Conservation (phyloP, 2,329 filamentous ascomycete genomes). For the Plectosphaerella plurivora region DNA sequence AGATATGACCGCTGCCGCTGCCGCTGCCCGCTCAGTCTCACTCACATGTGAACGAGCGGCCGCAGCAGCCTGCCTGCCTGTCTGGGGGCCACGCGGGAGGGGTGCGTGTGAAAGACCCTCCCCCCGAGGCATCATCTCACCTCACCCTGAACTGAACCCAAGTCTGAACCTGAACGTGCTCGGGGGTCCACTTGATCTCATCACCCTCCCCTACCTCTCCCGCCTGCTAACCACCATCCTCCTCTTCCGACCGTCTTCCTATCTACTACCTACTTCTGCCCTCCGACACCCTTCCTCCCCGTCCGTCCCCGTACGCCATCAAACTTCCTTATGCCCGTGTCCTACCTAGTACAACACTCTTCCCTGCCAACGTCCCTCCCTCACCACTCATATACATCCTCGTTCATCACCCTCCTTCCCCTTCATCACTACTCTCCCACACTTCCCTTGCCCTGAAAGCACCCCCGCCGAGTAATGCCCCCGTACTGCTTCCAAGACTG, state of each 20-base stretch:
- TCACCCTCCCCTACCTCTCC: neutral
- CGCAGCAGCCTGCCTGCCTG: too few species aligned
- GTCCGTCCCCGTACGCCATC: neutral
- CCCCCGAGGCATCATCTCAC: too few species aligned
- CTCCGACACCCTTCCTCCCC: neutral
- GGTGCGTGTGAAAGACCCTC: too few species aligned
- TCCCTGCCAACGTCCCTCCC: neutral
- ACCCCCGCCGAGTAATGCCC: slow-evolving; percentile 61
- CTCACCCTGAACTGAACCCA: neutral
- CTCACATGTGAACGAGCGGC: too few species aligned
- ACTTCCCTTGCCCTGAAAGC: neutral
- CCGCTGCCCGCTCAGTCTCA: too few species aligned
- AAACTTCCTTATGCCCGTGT: slow-evolving; percentile 5
- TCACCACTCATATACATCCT: slow-evolving; percentile 1
- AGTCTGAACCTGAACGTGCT: slow-evolving; percentile 3
- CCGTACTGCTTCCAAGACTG: slow-evolving; percentile 79
- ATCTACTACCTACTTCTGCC: neutral
- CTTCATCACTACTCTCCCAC: neutral
- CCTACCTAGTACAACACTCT: slow-evolving; percentile 4
- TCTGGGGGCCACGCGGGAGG: too few species aligned
- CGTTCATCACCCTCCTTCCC: neutral
- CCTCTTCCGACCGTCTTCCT: neutral
- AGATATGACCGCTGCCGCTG: too few species aligned
- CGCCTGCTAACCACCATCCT: neutral
- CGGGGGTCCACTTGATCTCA: slow-evolving; percentile 13